Conservation (phyloP, 495 filamentous ascomycete species). For the Trichoderma gamsii region DNA sequence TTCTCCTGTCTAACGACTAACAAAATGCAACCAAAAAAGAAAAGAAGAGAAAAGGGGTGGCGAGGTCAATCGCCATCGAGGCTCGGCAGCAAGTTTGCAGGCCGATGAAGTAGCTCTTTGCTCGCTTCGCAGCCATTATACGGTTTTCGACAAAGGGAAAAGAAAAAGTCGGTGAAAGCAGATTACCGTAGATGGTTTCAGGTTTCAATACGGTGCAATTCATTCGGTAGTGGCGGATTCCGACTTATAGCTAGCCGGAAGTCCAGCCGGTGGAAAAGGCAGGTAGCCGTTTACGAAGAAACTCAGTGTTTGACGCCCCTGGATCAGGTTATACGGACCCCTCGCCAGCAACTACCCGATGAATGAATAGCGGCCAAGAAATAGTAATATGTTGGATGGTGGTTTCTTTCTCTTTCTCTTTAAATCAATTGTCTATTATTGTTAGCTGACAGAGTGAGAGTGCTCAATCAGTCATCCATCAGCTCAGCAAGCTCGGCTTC, state of each 20-base stretch:
- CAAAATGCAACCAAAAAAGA: background rate
- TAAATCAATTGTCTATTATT: background rate
- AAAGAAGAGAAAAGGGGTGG: background rate
- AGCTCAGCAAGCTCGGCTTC: conserved; percentile 81
- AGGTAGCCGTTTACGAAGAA: conserved; percentile 1
- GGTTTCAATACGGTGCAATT: background rate
- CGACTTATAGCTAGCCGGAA: background rate
- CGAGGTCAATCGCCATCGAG: background rate
- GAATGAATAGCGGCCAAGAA: background rate
- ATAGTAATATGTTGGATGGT: background rate
- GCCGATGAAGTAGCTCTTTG: background rate
- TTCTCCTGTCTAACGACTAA: too few species aligned
- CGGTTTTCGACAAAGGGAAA: too few species aligned
- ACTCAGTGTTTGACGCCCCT: background rate
- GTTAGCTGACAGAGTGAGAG: background rate
- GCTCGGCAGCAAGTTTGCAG: background rate
- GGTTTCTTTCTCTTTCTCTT: background rate
- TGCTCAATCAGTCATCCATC: conserved; percentile 66
- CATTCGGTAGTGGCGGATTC: background rate
- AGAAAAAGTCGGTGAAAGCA: background rate
- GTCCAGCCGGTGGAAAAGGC: background rate
- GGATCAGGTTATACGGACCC: background rate
- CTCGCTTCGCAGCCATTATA: background rate
- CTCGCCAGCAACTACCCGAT: background rate
- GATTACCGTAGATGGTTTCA: background rate